Conservation (phyloP, 805 yeast species). For the Alloascoidea hylecoeti region DNA sequence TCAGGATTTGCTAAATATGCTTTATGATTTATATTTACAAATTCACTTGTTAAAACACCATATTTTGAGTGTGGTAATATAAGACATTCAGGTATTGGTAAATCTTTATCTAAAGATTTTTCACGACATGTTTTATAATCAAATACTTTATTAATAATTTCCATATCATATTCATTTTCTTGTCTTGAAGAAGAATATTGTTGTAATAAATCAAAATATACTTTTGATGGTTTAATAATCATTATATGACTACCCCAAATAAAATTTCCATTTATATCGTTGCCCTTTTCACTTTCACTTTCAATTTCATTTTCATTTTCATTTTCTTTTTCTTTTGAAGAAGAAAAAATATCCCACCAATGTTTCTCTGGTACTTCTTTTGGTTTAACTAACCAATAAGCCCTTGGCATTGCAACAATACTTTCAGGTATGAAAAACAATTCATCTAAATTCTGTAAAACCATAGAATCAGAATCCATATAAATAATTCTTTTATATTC, state of each 20-base stretch:
- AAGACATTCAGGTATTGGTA: constrained; percentile 4
- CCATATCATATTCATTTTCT: constrained; percentile 38
- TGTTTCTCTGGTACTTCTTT: constrained; percentile 2
- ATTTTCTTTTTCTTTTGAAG: not conserved
- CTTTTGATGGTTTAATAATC: constrained; percentile 38
- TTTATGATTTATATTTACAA: constrained; percentile 22
- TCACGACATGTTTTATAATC: constrained; percentile 10
- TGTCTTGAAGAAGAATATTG: constrained; percentile 15
- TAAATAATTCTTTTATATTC: constrained; percentile 28
- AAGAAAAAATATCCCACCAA: not conserved
- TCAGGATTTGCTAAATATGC: constrained; percentile 28
- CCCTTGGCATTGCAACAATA: constrained; percentile 29
- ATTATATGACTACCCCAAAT: constrained; percentile 32
- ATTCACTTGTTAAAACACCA: constrained; percentile 37
- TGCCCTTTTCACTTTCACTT: constrained; percentile 1
- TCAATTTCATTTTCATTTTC: constrained; percentile 3
- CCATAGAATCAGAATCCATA: constrained; percentile 29
- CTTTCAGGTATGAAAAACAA: constrained; percentile 34
- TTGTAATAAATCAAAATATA: constrained; percentile 13
- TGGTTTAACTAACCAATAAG: constrained; percentile 23
- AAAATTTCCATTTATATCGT: constrained; percentile 3
- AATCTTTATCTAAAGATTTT: constrained; percentile 6
- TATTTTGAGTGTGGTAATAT: constrained; percentile 37
- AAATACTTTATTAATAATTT: constrained; percentile 25
- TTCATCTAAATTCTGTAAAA: constrained; percentile 22